Percentiles rank a stretch among this genome's conserved stretches.
These are phyloP conservation scores for Friedmanniomyces endolithicus DNA, from an alignment of 495 filamentous ascomycete genomes.

Conservation along the genomic window DNA sequence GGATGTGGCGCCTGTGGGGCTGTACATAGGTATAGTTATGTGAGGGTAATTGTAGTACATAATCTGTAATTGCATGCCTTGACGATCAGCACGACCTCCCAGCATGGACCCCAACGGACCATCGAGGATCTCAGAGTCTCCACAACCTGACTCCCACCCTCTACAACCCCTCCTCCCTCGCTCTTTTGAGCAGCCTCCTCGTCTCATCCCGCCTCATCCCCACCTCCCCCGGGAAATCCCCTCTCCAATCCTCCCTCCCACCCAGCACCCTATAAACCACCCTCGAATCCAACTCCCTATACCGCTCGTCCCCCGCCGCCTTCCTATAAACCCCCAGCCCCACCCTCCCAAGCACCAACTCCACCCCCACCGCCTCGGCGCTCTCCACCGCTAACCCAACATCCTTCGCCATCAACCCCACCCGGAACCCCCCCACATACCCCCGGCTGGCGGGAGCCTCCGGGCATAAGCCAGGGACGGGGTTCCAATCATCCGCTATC, in stretches of 20 bases:
- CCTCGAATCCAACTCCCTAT: conserved; percentile 39
- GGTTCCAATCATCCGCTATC: conserved; percentile 39
- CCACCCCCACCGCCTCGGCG: conserved; percentile 35
- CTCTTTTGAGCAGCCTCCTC: conserved; percentile 8
- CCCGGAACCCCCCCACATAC: conserved; percentile 40
- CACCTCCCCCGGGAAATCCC: conserved; percentile 18
- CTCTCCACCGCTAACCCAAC: conserved; percentile 38
- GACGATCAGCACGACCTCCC: too few relatives aligned
- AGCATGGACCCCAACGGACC: too few relatives aligned
- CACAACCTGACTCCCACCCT: neutral
- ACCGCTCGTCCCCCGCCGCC: conserved; percentile 35
- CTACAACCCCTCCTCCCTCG: conserved; percentile 12
- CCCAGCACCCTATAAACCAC: conserved; percentile 43
- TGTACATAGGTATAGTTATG: neutral
- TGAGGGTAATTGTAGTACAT: neutral
- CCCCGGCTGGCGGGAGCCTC: conserved; percentile 37
- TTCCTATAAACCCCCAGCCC: conserved; percentile 38
- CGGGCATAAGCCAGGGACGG: conserved; percentile 39
- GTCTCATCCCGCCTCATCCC: conserved; percentile 17
- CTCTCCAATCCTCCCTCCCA: conserved; percentile 37
- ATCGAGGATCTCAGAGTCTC: too few relatives aligned
- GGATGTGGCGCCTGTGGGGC: neutral
- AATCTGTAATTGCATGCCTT: neutral
- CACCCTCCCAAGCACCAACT: conserved; percentile 30
- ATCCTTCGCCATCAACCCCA: conserved; percentile 45